Evolutionary conservation across 768 basidiomycete genomes (phyloP), one percentile per base, ranked within the genome.

Genomic region (Xerocomus spinulosus): DNA sequence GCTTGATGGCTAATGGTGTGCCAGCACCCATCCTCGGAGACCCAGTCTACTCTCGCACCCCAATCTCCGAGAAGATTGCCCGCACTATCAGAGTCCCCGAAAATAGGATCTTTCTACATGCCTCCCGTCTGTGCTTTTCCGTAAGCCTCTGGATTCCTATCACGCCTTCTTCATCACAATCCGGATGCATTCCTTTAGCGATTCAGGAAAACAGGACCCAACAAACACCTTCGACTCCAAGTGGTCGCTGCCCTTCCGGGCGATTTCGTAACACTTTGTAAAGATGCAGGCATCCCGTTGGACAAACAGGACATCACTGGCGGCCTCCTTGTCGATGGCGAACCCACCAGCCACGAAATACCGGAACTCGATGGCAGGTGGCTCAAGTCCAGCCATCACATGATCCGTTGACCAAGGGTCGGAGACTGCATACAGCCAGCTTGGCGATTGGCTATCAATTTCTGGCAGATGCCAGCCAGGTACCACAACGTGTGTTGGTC

Each of bases 11-110:
- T 58, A 46, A 67, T 37, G 8, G 34, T 42, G 32, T 39, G 38
- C 41, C 50, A 87, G 85, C 79, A 24, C 85, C 85, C 15, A 79
- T 87, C 41, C 68, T 87, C 9, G 85, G 85, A 2, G 85, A 87
- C 55, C 57, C 57, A 1, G 50, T 77, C 2, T 77, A 84, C 55
- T 75, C 81, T 32, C 65, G 57, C 5, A 74, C 42, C 49, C 55
- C 26, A 46, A 67, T 49, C 46, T 67, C 66, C 46, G 66, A 65
- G 8, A 68, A 65, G 39, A 57, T 67, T 21, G 40, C 52, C 34
- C 53, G 56, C 44, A 34, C 57, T 45, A 50, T 66, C 35, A 55
- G 46, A 29, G 53, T 81, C 3, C 75, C 74, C 1, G 52, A 68
- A 25, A 70, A 77, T 48, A 73, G 76, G n/a, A 60, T 83, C 26